A percentile compares a stretch with the other conserved stretches of the same genome.
Evolutionary conservation across 192 early-diverging fungal genomes (phyloP).

Genomic region (Backusella circina): DNA sequence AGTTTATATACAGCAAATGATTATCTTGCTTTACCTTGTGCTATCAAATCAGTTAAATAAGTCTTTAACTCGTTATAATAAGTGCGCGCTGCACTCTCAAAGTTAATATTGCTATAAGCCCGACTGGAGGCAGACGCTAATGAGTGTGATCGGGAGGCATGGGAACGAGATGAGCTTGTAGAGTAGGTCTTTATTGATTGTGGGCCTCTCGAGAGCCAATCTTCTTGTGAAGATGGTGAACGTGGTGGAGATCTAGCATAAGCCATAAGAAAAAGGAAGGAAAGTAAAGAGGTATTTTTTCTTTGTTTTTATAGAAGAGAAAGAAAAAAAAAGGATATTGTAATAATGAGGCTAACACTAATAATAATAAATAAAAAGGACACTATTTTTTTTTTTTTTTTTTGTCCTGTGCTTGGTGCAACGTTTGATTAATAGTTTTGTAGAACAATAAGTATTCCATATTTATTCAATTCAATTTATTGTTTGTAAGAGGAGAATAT

Average conservation of each 20-base stretch:
- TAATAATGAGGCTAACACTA: background rate
- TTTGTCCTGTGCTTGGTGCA: slow-evolving; percentile 3
- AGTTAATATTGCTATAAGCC: slow-evolving; percentile 5
- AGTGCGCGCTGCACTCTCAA: slow-evolving; percentile 19
- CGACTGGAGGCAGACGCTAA: slow-evolving; percentile 25
- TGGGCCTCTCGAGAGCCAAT: slow-evolving; percentile 5
- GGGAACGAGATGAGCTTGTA: slow-evolving; percentile 22
- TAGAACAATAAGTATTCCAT: background rate
- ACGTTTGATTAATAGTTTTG: slow-evolving; percentile 9
- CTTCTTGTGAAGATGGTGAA: slow-evolving; percentile 15
- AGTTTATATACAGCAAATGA: background rate
- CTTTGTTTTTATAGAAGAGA: background rate
- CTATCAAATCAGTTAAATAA: slow-evolving; percentile 17
- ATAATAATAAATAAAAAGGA: slow-evolving; percentile 1
- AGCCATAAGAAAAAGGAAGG: slow-evolving; percentile 9
- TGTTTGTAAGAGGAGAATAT: background rate
- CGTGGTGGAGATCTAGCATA: slow-evolving; percentile 13
- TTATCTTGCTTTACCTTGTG: slow-evolving; percentile 23
- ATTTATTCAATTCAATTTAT: slow-evolving; percentile 7
- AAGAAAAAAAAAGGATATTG: background rate
- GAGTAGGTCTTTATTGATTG: slow-evolving; percentile 15
- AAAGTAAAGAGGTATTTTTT: background rate
- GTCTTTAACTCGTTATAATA: slow-evolving; percentile 24
- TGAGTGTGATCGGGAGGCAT: slow-evolving; percentile 24
- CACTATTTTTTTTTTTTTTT: background rate